A percentile compares a stretch with the other conserved stretches of the same genome.
These are phyloP conservation scores for Phytopythium delawarense DNA, from an alignment of 352 stramenopile species.

Conservation along the genomic window DNA sequence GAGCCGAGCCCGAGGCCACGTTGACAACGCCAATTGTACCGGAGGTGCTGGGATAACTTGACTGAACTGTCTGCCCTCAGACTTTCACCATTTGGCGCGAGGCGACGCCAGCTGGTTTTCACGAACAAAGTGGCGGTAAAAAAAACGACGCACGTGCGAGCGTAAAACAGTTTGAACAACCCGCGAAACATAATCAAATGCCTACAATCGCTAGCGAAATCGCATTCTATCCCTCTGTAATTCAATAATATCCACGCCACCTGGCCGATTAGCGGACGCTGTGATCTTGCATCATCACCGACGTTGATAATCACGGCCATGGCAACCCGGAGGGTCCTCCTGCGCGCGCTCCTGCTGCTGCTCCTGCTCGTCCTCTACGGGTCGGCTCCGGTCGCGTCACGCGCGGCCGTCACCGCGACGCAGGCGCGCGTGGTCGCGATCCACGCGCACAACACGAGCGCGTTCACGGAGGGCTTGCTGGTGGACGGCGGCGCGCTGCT, in stretches of 20 bases:
- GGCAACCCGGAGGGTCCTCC: neutral
- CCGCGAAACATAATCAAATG: neutral
- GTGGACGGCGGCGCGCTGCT: constrained; percentile 56
- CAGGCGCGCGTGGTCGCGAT: constrained; percentile 53
- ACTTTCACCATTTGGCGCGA: neutral
- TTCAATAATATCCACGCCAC: neutral
- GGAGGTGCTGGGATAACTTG: too few species aligned
- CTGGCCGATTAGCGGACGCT: neutral
- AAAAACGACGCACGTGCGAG: neutral
- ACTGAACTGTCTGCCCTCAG: neutral
- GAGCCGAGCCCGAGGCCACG: too few species aligned
- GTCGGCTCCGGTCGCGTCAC: neutral
- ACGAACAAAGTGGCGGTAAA: neutral
- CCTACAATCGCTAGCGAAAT: too few species aligned
- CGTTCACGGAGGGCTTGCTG: constrained; percentile 75
- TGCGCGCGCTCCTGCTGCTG: neutral
- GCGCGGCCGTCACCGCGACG: constrained; percentile 15
- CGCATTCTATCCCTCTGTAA: neutral
- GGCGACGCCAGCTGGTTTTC: neutral
- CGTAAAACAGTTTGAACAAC: neutral
- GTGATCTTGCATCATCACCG: neutral
- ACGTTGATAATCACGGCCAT: neutral
- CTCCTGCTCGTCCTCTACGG: constrained; percentile 1
- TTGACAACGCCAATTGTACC: too few species aligned
- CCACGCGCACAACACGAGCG: constrained; percentile 55